A percentile compares a stretch with the other conserved stretches of the same genome.
phyloP scores from a whole-genome alignment of 306 rosid species.

The Ormosia emarginata region DNA sequence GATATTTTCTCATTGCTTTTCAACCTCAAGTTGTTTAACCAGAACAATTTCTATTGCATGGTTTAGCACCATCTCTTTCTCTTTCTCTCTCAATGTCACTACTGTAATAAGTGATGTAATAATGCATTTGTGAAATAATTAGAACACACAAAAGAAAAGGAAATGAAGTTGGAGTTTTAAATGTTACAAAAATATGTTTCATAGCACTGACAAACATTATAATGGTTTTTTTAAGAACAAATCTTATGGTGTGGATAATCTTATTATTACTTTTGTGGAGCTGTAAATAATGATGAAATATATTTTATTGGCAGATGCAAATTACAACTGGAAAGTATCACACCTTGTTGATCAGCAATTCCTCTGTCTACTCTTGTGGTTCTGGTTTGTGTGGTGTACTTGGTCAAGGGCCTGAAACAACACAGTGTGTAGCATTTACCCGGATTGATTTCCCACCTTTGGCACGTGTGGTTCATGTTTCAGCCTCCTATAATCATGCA shows the following conservation, averaged over 20 bases:
- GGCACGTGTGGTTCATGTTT: constrained; percentile 67
- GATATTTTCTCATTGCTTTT: not conserved
- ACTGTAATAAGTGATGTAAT: not conserved
- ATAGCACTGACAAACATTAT: not conserved
- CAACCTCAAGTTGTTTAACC: not conserved
- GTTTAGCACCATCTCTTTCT: not conserved
- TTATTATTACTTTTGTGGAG: not conserved
- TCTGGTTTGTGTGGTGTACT: constrained; percentile 87
- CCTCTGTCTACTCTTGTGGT: constrained; percentile 86
- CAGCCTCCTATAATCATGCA: constrained; percentile 89
- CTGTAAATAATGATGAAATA: constrained; percentile 22
- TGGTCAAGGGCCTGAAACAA: constrained; percentile 85
- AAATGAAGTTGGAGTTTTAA: not conserved
- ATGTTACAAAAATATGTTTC: not conserved
- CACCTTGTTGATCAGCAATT: constrained; percentile 71
- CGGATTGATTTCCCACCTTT: constrained; percentile 60
- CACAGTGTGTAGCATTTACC: constrained; percentile 71
- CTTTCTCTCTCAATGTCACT: not conserved
- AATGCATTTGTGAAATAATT: not conserved
- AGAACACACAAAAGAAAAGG: not conserved
- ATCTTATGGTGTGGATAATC: not conserved
- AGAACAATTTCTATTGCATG: not conserved
- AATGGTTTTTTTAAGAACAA: not conserved
- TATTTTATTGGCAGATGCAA: constrained; percentile 72
- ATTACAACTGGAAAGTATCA: constrained; percentile 82